Base-by-base conservation (phyloP, 805 yeast genomes). In the Monosporozyma solicola region DNA sequence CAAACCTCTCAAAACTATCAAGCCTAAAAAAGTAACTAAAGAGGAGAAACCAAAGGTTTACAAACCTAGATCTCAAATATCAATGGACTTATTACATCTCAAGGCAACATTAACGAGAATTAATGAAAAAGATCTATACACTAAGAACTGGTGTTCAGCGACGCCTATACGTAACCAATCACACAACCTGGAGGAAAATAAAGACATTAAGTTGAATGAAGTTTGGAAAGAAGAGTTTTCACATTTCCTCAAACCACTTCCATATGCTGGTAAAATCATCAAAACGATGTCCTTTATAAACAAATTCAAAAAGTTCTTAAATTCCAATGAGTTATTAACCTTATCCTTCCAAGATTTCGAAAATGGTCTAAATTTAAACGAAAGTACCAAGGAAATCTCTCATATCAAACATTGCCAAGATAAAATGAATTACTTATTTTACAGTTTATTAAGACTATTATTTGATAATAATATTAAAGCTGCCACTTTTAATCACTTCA, bases 311-410 rank as follows among this genome's bases (percentile, higher is more conserved):
- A 45, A 51, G 24, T 62, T 57, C 44, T 59, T 67, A 43, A 61
- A 59, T 31, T 47, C 54, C 6, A 61, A 59, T 24, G 49, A 47
- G 15, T 44, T 67, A 35, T 43, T 60, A 48, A 57, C 60, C 41
- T 48, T 67, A 29, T 61, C 69, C n/a, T 65, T 63, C 45, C 66
- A 63, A 51, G 67, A 64, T 49, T 62, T 67, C 51, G 67, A 64
- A 51, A 55, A 61, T 47, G 70, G 70, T 11, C 55, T 66, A 44
- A 63, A 59, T 24, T 43, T 66, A 16, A 57, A 53, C 29, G 27
- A 55, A n/a, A 54, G 58, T 20, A 50, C 51, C 10, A 59, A 59
- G 43, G 60, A 56, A 5, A 54, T 63, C 4, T 58, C 60, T 45
- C 58, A 56, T 2, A 55, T 64, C 6, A 60, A 55, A n/a, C 46